Evolutionary conservation across 768 basidiomycete genomes (phyloP).

Genomic region (Dioszegia crocea): DNA sequence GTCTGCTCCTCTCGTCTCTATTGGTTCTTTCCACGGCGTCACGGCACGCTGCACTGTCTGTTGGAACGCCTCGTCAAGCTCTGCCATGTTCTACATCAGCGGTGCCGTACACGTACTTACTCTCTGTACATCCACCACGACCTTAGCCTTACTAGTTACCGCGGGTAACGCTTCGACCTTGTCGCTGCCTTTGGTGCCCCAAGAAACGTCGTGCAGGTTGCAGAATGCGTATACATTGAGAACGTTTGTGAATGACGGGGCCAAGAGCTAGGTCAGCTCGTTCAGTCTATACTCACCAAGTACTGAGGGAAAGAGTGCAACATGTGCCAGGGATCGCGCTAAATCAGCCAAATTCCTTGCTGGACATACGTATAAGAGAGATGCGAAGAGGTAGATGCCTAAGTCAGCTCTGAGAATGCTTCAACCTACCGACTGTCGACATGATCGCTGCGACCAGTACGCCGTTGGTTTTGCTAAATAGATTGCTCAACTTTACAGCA

Average conservation of each 20-base stretch:
- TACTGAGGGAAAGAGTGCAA: constrained; percentile 91
- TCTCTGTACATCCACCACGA: constrained; percentile 79
- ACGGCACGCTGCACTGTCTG: constrained; percentile 60
- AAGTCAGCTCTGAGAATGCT: neutral
- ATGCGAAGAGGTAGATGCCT: constrained; percentile 78
- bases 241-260: constrained; percentile 90
- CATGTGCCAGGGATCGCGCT: constrained; percentile 98
- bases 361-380: constrained; percentile 72
- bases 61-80: constrained; percentile 86
- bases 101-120: constrained; percentile 50
- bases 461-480: constrained; percentile 73
- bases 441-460: constrained; percentile 79
- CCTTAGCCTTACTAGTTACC: constrained; percentile 71
- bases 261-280: constrained; percentile 56
- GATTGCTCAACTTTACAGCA: constrained; percentile 56
- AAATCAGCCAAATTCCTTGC: constrained; percentile 4
- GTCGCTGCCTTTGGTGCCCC: constrained; percentile 55
- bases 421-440: constrained; percentile 71
- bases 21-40: constrained; percentile 25
- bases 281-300: constrained; percentile 48
- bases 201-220: constrained; percentile 79
- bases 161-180: constrained; percentile 89
- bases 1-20: constrained; percentile 26
- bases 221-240: constrained; percentile 94
- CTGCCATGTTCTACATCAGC: constrained; percentile 52